Conservation (phyloP, 2,329 filamentous ascomycete species). For the Aspergillus luchuensis region DNA sequence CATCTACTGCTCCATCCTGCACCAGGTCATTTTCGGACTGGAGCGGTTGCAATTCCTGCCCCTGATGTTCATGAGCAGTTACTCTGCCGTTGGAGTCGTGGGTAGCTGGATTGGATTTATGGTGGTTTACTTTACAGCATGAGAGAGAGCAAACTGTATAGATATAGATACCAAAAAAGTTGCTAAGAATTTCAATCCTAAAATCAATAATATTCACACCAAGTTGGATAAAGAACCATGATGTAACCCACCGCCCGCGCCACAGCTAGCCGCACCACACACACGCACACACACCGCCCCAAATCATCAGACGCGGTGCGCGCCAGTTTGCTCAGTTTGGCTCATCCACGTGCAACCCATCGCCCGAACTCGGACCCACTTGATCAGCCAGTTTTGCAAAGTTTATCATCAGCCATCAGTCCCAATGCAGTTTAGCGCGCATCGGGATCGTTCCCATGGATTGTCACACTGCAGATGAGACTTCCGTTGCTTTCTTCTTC, state of each 20-base stretch:
- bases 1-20: conserved; percentile 81
- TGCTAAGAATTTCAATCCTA: not conserved
- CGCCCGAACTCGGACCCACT: conserved; percentile 17
- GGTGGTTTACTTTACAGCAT: conserved; percentile 78
- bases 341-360: conserved; percentile 20
- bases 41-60: conserved; percentile 80
- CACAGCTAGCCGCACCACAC: not conserved
- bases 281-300: too few species aligned
- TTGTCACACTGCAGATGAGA: conserved; percentile 16
- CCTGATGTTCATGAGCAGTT: conserved; percentile 95
- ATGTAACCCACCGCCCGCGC: conserved; percentile 17
- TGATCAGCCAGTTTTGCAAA: conserved; percentile 23
- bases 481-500: not conserved
- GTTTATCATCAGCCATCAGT: conserved; percentile 24
- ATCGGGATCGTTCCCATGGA: conserved; percentile 19
- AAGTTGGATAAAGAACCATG: conserved; percentile 6
- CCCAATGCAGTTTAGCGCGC: conserved; percentile 14
- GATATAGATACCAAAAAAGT: not conserved
- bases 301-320: too few species aligned
- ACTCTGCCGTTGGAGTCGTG: conserved; percentile 90
- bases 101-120: conserved; percentile 94
- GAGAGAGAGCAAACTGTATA: conserved; percentile 11
- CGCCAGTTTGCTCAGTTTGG: conserved; percentile 22
- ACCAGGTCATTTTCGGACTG: conserved; percentile 79
- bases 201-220: not conserved